These are phyloP conservation scores for Microbotryum silenes-acaulis DNA, from an alignment of 1,284 basidiomycete species.

Conservation along the genomic window DNA sequence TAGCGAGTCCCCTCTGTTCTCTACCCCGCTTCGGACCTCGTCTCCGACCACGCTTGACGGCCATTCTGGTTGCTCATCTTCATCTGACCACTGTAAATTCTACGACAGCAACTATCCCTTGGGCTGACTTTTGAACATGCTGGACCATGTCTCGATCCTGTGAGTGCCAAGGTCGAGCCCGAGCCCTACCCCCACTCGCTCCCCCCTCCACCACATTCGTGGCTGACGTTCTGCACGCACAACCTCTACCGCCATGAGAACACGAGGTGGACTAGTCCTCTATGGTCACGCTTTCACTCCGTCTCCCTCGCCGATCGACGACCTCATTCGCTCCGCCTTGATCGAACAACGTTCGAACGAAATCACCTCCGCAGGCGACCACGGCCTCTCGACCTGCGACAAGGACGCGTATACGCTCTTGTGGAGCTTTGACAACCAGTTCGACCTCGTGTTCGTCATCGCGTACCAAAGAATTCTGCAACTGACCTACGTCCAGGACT, in stretches of 20 bases:
- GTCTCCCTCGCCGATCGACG: slow-evolving; percentile 71
- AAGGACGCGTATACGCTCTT: slow-evolving; percentile 77
- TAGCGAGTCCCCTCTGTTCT: neutral
- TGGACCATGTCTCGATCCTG: no score
- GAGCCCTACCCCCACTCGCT: no score
- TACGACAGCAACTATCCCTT: no score
- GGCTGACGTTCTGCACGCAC: no score
- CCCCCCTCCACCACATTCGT: no score
- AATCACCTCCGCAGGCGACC: neutral
- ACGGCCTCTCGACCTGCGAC: slow-evolving; percentile 52
- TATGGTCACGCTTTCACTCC: slow-evolving; percentile 70
- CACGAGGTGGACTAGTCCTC: slow-evolving; percentile 73
- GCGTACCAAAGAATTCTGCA: slow-evolving; percentile 96
- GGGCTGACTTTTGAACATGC: no score
- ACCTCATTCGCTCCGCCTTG: slow-evolving; percentile 77
- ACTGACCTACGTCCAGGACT: slow-evolving; percentile 84
- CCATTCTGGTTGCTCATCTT: no score
- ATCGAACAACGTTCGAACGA: slow-evolving; percentile 62
- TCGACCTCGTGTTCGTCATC: slow-evolving; percentile 91
- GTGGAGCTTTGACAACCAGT: slow-evolving; percentile 86
- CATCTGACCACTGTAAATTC: no score
- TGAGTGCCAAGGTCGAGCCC: no score
- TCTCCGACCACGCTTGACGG: neutral
- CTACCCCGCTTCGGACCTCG: neutral
- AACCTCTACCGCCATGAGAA: slow-evolving; percentile 3